phyloP scores from a whole-genome alignment of 2,329 filamentous ascomycete species.

The Tolypocladium sp. region DNA sequence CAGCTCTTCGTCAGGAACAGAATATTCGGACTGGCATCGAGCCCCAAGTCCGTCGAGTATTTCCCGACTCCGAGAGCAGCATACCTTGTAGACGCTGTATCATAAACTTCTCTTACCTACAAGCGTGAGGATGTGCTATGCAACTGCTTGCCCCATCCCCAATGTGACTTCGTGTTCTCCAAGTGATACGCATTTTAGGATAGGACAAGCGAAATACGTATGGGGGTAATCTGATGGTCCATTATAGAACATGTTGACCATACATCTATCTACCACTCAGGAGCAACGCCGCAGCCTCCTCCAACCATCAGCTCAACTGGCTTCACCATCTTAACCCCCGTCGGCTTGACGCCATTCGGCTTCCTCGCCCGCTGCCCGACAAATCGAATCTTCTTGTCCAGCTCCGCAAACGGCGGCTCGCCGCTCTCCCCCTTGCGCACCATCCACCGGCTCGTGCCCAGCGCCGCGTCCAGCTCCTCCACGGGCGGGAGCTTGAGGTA shows the following conservation, averaged over 20 bases:
- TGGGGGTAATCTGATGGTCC: background rate
- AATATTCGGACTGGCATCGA: too few relatives aligned
- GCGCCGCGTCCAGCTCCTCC: constrained; percentile 67
- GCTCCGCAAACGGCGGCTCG: constrained; percentile 28
- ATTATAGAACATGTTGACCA: background rate
- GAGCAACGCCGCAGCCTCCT: constrained; percentile 29
- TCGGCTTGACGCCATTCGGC: constrained; percentile 24
- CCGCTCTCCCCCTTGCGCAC: constrained; percentile 61
- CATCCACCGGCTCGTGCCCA: constrained; percentile 73
- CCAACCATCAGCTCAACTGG: constrained; percentile 26
- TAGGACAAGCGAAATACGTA: background rate
- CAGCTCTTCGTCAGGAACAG: too few relatives aligned
- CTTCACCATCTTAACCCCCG: constrained; percentile 23
- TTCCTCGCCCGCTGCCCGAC: constrained; percentile 26
- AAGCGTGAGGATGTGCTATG: too few relatives aligned
- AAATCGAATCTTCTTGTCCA: constrained; percentile 27
- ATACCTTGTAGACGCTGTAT: too few relatives aligned
- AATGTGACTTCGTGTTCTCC: too few relatives aligned
- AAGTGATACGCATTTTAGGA: too few relatives aligned
- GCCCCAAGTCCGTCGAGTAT: too few relatives aligned
- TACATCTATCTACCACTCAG: constrained; percentile 31
- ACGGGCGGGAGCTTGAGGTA: constrained; percentile 75
- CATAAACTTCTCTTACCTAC: too few relatives aligned
- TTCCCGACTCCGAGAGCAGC: too few relatives aligned
- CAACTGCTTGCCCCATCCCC: too few relatives aligned